phyloP scores from a whole-genome alignment of 768 basidiomycete species.

The Rhodocollybia butyracea region DNA sequence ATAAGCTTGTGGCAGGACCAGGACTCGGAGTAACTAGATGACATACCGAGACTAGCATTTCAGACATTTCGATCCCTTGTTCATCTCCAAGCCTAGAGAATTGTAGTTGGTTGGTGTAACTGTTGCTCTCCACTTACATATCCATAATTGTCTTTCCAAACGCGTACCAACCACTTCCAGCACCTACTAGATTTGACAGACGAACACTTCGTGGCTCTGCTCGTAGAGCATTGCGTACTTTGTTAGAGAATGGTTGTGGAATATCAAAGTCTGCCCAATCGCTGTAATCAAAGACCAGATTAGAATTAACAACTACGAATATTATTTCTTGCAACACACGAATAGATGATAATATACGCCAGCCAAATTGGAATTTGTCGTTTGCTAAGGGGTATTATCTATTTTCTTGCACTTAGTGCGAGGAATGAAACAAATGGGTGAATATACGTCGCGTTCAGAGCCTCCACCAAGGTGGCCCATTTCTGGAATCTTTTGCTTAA shows the following conservation, averaged over 20 bases:
- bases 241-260: constrained; percentile 69
- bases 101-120: not conserved
- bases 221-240: constrained; percentile 83
- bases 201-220: constrained; percentile 87
- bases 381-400: constrained; percentile 80
- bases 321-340: constrained; percentile 52
- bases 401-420: constrained; percentile 10
- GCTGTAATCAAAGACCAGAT: constrained; percentile 31
- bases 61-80: constrained; percentile 68
- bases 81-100: constrained; percentile 66
- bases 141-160: constrained; percentile 86
- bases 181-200: constrained; percentile 79
- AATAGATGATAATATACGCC: constrained; percentile 79
- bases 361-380: constrained; percentile 89
- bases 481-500: constrained; percentile 78
- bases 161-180: constrained; percentile 88
- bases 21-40: no score
- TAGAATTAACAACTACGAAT: not conserved
- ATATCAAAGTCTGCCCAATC: constrained; percentile 90
- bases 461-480: constrained; percentile 91
- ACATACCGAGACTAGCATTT: constrained; percentile 63
- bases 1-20: no score
- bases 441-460: constrained; percentile 73
- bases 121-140: constrained; percentile 47
- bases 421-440: constrained; percentile 6